Evolutionary conservation across 164 flowering plant genomes (phyloP), one percentile per base, ranked within the genome.

Genomic region (Paratinospora sagittata): DNA sequence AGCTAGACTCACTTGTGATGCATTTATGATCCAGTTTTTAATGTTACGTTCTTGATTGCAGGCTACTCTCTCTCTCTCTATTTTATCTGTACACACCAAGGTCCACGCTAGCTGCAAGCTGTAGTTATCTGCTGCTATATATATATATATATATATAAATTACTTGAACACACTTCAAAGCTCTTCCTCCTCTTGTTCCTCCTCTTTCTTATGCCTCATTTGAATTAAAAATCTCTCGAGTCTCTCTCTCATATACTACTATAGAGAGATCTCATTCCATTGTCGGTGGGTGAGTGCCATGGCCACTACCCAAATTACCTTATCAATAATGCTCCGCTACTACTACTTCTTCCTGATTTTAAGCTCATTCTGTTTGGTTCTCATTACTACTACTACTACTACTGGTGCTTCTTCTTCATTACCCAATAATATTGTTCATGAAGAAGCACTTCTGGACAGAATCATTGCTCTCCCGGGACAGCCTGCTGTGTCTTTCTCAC

Each of bases 401-500:
- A 30, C 4, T 30, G 34, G 24, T 43, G 60, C 10, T 27, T 62
- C 60, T 37, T 71, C 72, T 23, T 72, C n/a, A 62, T 33, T 62
- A 1, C 21, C 66, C 66, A 14, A 11, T 66, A 79, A 71, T 26
- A 64, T 68, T n/a, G 37, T 70, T 36, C 60, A 72, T 0, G 47
- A 74, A 24, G 74, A 84, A 61, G 85, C 83, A 79, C 73, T 69
- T 60, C 70, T 72, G 13, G 96, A 92, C 57, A 80, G 83, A 64
- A 85, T 92, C 70, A 61, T 79, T 0, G 70, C 76, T 1, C 87
- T 92, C 11, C 97, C 97, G 0, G 93, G 97, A 7, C 96, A 90
- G 72, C 97, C 97, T 10, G 69, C 76, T 13, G 96, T 90, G 34
- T 67, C 75, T 3, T 91, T 91, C 65, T 73, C 81, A 0, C 95